phyloP scores from a whole-genome alignment of 352 stramenopile species.

The Phytopythium oedochilum region DNA sequence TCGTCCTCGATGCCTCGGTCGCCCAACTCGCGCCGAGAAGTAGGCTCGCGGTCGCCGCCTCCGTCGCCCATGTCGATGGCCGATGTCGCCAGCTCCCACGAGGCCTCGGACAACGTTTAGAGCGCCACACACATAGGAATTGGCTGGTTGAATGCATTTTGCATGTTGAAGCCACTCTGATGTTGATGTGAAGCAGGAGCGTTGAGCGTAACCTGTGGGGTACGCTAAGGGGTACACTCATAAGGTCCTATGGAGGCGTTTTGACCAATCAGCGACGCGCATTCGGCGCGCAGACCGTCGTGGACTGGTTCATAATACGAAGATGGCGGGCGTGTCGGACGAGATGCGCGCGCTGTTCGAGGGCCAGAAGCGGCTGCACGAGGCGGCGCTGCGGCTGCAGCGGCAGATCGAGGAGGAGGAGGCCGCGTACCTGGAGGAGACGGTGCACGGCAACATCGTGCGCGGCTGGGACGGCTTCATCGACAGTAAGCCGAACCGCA shows the following conservation, averaged over 20 bases:
- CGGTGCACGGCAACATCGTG: conserved; percentile 83
- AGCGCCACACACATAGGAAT: too few species aligned
- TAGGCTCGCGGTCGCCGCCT: conserved; percentile 5
- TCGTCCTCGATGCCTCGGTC: conserved; percentile 1
- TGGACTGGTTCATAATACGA: too few species aligned
- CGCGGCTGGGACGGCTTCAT: conserved; percentile 86
- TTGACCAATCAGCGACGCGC: too few species aligned
- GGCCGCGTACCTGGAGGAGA: conserved; percentile 76
- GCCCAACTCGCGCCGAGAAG: conserved; percentile 1
- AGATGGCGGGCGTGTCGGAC: conserved; percentile 30
- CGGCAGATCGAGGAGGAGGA: conserved; percentile 79
- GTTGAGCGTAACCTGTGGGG: too few species aligned
- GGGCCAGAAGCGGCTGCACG: conserved; percentile 63
- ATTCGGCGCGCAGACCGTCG: too few species aligned
- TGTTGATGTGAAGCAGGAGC: too few species aligned
- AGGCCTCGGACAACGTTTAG: conserved; percentile 25
- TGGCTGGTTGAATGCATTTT: too few species aligned
- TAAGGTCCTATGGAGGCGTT: too few species aligned
- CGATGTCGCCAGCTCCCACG: conserved; percentile 49
- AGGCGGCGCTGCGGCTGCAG: conserved; percentile 64
- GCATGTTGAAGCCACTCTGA: too few species aligned
- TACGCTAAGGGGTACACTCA: too few species aligned
- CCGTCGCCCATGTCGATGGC: conserved; percentile 39
- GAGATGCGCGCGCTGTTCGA: conserved; percentile 73
- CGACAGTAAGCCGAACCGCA: conserved; percentile 71